Base-by-base conservation (phyloP, 768 basidiomycete species). In the Multifurca ochricompacta region DNA sequence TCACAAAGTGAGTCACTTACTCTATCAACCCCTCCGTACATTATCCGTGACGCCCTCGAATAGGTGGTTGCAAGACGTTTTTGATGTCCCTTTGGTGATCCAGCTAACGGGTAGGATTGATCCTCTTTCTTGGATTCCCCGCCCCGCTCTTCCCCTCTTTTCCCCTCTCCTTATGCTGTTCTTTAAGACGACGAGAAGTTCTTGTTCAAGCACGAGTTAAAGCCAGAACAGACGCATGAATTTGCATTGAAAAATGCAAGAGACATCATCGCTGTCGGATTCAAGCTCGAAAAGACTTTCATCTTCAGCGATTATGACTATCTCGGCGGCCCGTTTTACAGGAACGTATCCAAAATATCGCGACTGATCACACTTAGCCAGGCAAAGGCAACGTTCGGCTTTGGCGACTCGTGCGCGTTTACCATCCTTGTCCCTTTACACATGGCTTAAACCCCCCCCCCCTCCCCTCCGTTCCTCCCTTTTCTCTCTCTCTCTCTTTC, bases 11-110 rank as follows among this genome's bases (percentile, higher is more conserved):
- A 60, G 85, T 71, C 6, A 28, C 42, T 41, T 39, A 5, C 44
- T 28, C 9, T 9, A 21, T 7, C 34, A 37, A 23, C 39, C 28
- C 10, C 42, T 43, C 32, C 5, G 27, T 50, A 19, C 42, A n/a
- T 56, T 16, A 16, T 44, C n/a, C n/a, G n/a, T n/a, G n/a, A n/a
- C n/a, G 7, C 18, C 35, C 48, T 37, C 40, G 41, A 49, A 28
- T 47, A 96, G 93, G 68, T 98, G 95, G 94, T 67, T 99, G 58
- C 96, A 99, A 71, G 90, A 93, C 52, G 90, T 95, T 18, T 97
- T 99, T 67, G 79, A 93, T 57, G 90, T 91, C 6, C 94, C 96
- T 4, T 74, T 97, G 30, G 96, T 99, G 54, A 77, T 99, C 53
- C 96, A 99, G 68, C 79, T 99, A 2, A 99, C 96, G 35, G 93